Evolutionary conservation across 768 basidiomycete species (phyloP).

Genomic region (Agaricus subrufescens): DNA sequence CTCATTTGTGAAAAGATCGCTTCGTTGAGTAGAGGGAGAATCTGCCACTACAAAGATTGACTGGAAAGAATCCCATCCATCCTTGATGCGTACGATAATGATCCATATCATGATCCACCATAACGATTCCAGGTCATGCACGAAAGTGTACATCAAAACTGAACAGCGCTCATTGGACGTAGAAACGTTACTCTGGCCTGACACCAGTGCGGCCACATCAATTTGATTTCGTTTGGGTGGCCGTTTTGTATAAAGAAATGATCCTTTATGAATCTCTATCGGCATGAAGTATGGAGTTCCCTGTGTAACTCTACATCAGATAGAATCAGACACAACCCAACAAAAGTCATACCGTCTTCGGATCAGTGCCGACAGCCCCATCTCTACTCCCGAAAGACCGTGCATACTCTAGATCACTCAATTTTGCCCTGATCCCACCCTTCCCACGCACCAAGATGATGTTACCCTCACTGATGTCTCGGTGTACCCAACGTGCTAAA

Average conservation of each 20-base stretch:
- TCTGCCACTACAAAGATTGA: not conserved
- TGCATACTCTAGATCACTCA: slow-evolving; percentile 10
- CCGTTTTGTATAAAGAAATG: not conserved
- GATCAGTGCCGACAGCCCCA: not conserved
- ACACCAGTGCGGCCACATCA: not conserved
- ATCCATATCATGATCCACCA: not conserved
- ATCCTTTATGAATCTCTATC: not conserved
- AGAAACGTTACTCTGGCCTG: not conserved
- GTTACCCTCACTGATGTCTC: slow-evolving; percentile 6
- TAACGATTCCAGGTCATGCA: not conserved
- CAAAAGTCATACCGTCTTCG: not conserved
- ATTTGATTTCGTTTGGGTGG: too few relatives aligned
- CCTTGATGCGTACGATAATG: not conserved
- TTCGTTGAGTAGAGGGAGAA: not conserved
- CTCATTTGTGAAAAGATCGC: not conserved
- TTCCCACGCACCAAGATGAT: not conserved
- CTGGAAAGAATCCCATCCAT: not conserved
- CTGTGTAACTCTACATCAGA: not conserved
- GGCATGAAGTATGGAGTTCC: slow-evolving; percentile 6
- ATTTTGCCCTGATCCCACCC: not conserved
- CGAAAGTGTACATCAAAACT: not conserved
- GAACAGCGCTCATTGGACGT: not conserved
- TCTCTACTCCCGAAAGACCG: not conserved
- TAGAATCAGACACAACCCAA: not conserved
- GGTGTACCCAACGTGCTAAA: slow-evolving; percentile 8